Percentiles rank a stretch among this genome's conserved stretches.
Conservation (phyloP, 208 protist species). For the Leishmania amazonensis region DNA sequence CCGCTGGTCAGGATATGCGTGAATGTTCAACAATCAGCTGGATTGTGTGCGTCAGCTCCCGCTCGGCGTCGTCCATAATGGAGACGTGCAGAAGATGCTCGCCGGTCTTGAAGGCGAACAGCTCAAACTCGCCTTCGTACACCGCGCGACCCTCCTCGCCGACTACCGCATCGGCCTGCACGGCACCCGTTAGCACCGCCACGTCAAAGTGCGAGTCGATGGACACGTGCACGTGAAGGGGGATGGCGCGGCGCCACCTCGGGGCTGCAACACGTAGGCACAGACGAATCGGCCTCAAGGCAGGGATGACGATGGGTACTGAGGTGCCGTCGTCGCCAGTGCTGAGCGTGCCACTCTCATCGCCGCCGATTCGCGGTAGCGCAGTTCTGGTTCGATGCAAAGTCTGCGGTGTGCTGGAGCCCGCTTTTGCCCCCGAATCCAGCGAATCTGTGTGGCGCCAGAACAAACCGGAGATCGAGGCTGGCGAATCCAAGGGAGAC, state of each 20-base stretch:
- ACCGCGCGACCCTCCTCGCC: constrained; percentile 41
- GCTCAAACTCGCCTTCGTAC: constrained; percentile 65
- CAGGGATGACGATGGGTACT: constrained; percentile 49
- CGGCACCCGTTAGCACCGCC: constrained; percentile 66
- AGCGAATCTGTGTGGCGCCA: constrained; percentile 19
- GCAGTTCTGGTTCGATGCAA: constrained; percentile 8
- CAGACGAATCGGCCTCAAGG: constrained; percentile 58
- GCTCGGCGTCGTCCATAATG: constrained; percentile 53
- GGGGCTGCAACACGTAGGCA: constrained; percentile 49
- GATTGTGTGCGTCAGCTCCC: constrained; percentile 66
- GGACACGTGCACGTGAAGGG: constrained; percentile 56
- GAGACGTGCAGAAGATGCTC: constrained; percentile 66
- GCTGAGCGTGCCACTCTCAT: not conserved
- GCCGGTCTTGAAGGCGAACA: constrained; percentile 81
- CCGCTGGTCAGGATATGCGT: constrained; percentile 3
- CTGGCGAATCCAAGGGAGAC: not conserved
- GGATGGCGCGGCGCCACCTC: constrained; percentile 63
- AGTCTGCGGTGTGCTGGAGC: not conserved
- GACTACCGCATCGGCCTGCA: constrained; percentile 47
- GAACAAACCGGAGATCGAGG: constrained; percentile 2
- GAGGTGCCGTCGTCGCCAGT: constrained; percentile 1
- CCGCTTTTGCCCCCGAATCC: constrained; percentile 2
- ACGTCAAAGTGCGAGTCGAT: constrained; percentile 72
- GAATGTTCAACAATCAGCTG: constrained; percentile 49
- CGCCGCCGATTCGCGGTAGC: not conserved